Base-by-base conservation (phyloP, 352 stramenopile genomes). In the Peronospora destructor region DNA sequence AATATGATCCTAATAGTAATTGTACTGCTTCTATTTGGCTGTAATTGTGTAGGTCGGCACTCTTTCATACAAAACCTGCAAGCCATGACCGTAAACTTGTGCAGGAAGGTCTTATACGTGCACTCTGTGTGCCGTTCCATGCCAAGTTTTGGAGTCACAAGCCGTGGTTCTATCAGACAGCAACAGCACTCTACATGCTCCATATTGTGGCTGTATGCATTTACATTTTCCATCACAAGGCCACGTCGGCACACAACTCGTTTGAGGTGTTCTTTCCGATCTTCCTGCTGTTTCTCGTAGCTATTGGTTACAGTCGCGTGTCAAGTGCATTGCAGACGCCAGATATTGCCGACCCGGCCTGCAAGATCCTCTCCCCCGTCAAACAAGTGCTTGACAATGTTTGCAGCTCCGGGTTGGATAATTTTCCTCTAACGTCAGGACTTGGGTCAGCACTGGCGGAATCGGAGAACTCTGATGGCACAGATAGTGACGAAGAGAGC, bases 11-110 rank as follows among this genome's bases (percentile, higher is more conserved):
- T 3, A 21, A 1, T 17, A 9, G 7, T 52, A 32, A 52, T 33
- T 16, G 23, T 23, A 29, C 39, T 40, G 17, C 14, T 29, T 14
- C 1, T 12, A n/a, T 26, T 21, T 23, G 35, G 21, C 14, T 53
- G 14, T 29, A 6, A 26, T 38, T 43, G 3, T 19, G 37, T 23
- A 87, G 76, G 34, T 92, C 82, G 17, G 79, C 78, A 17, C 80
- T 90, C 23, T 92, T 92, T 56, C 78, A 92, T 49, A 92, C 82
- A 41, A 92, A 92, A 48, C 76, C 82, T 6, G 74, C 78, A 4
- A 85, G 77, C 43, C 77, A 92, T 45, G 80, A 92, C 68, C 76
- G 76, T 45, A 85, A 87, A 42, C 59, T 90, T 11, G 73, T 90
- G 12, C 76, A 87, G 46, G 64, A 90, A 62, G 82, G 75, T 36